These are phyloP conservation scores for Botrytis medusae DNA, from an alignment of 2,329 filamentous ascomycete genomes.

Conservation along the genomic window DNA sequence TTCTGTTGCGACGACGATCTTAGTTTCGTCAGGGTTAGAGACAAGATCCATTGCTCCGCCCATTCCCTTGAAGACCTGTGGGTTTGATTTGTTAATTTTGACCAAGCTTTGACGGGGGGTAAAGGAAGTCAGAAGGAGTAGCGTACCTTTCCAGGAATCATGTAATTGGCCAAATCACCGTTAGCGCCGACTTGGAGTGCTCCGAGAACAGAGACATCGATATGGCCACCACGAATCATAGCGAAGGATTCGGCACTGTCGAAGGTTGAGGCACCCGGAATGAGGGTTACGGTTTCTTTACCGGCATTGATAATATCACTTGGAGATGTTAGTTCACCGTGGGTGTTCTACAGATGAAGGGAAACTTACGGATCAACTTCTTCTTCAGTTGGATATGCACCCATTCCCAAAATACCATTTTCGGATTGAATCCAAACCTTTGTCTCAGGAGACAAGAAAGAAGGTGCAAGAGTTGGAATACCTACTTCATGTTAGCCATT, in stretches of 20 bases:
- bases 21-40: conserved; percentile 67
- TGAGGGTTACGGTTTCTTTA: conserved; percentile 80
- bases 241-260: conserved; percentile 79
- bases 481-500: conserved; percentile 55
- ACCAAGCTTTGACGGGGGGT: not conserved
- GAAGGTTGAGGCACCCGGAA: conserved; percentile 73
- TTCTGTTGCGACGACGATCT: conserved; percentile 69
- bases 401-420: conserved; percentile 83
- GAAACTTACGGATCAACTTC: conserved; percentile 59
- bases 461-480: conserved; percentile 84
- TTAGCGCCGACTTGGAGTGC: conserved; percentile 66
- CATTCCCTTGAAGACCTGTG: conserved; percentile 70
- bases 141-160: conserved; percentile 81
- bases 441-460: conserved; percentile 65
- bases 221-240: conserved; percentile 82
- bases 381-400: conserved; percentile 70
- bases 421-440: conserved; percentile 84
- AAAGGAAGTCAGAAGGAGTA: not conserved
- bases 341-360: no score
- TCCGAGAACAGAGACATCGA: conserved; percentile 79
- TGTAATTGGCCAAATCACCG: conserved; percentile 83
- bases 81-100: not conserved
- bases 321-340: not conserved
- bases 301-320: conserved; percentile 78
- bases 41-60: conserved; percentile 74